A percentile compares a stretch with the other conserved stretches of the same genome.
These are phyloP conservation scores for Avena eriantha DNA, from an alignment of 176 grass and related monocot genomes.

Conservation along the genomic window DNA sequence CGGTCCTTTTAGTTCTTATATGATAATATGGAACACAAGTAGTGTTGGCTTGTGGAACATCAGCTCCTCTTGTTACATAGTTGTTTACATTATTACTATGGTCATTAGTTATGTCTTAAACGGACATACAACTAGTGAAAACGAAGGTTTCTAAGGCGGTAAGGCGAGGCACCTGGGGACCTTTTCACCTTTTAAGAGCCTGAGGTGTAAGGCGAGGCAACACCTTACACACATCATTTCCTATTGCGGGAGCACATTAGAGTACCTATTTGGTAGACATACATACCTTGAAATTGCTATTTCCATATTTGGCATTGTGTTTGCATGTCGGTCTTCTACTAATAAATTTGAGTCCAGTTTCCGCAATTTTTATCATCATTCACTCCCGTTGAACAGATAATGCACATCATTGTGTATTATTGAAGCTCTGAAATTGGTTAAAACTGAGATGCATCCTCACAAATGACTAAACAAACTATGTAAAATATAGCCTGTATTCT, in stretches of 20 bases:
- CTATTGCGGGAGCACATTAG: background rate
- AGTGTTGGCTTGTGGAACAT: slow-evolving; percentile 1
- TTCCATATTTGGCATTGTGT: background rate
- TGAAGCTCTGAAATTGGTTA: background rate
- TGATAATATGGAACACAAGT: background rate
- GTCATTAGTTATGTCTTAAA: background rate
- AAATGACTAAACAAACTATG: slow-evolving; percentile 5
- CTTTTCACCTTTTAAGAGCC: background rate
- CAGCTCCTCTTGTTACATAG: background rate
- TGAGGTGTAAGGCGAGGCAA: background rate
- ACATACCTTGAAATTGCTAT: background rate
- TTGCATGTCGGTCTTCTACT: background rate
- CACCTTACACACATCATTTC: background rate
- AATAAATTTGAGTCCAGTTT: background rate
- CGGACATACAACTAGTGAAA: background rate
- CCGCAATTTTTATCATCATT: background rate
- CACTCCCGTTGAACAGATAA: background rate
- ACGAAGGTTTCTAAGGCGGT: background rate
- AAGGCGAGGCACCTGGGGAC: background rate
- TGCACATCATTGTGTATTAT: background rate
- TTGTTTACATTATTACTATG: slow-evolving; percentile 13
- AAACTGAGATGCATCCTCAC: background rate
- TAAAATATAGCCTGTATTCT: background rate
- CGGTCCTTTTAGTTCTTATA: background rate
- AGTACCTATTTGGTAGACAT: background rate